These are phyloP conservation scores for Tuctoria greenei DNA, from an alignment of 176 grass and related monocot species.

Conservation along the genomic window DNA sequence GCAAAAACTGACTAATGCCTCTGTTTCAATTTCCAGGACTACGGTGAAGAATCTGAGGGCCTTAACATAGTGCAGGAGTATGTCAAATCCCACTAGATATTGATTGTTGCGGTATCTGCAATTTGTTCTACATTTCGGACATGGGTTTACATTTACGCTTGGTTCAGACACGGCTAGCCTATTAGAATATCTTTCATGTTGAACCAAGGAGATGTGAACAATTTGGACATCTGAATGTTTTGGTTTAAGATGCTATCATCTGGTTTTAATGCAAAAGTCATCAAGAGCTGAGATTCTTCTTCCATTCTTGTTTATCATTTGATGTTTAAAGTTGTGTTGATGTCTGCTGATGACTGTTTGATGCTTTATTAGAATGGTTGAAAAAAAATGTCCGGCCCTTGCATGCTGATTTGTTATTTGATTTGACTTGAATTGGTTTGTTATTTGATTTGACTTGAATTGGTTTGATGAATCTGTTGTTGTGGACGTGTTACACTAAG, in stretches of 20 bases:
- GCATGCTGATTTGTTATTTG: no score
- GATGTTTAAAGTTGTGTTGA: background rate
- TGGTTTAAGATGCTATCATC: conserved; percentile 25
- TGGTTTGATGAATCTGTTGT: no score
- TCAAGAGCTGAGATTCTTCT: background rate
- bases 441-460: no score
- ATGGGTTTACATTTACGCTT: conserved; percentile 21
- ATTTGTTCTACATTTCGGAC: background rate
- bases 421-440: no score
- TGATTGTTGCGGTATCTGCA: background rate
- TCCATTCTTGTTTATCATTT: background rate
- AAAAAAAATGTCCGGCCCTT: background rate
- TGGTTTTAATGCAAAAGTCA: conserved; percentile 21
- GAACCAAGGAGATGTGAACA: conserved; percentile 4
- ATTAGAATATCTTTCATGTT: conserved; percentile 16
- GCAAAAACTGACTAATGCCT: background rate
- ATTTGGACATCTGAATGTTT: conserved; percentile 25
- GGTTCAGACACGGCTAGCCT: conserved; percentile 13
- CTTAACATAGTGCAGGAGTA: conserved; percentile 89
- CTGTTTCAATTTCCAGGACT: conserved; percentile 52
- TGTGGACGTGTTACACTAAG: no score
- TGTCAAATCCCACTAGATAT: conserved; percentile 61
- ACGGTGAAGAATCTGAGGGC: conserved; percentile 77
- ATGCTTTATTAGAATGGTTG: background rate
- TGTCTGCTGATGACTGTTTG: background rate